Percentiles rank a stretch among this genome's conserved stretches.
Conservation (phyloP, 192 early-diverging fungal species). For the Gryganskiella cystojenkinii region DNA sequence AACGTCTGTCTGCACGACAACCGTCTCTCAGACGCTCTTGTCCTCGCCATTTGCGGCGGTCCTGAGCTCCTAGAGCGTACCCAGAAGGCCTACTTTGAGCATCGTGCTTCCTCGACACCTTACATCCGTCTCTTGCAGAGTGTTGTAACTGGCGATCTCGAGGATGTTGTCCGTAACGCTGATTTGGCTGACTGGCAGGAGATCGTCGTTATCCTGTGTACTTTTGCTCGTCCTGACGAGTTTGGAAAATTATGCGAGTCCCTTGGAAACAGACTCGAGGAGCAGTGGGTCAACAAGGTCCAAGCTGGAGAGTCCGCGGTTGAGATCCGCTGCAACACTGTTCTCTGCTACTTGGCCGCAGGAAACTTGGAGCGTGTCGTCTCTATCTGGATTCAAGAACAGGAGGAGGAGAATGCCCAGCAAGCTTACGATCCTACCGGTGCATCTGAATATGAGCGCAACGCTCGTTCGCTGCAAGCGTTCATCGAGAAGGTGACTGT, state of each 20-base stretch:
- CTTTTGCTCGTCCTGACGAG: conserved; percentile 90
- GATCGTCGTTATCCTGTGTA: conserved; percentile 92
- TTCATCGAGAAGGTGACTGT: conserved; percentile 94
- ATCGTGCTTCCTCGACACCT: conserved; percentile 68
- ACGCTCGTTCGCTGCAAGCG: conserved; percentile 71
- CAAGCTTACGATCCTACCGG: conserved; percentile 18
- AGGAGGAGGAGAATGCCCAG: conserved; percentile 59
- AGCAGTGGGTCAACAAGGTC: conserved; percentile 45
- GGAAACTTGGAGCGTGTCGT: conserved; percentile 88
- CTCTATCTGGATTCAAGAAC: conserved; percentile 80
- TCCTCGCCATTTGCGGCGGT: conserved; percentile 91
- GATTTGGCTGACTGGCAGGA: conserved; percentile 92
- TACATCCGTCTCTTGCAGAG: conserved; percentile 89
- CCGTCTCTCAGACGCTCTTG: conserved; percentile 86
- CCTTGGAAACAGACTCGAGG: conserved; percentile 72
- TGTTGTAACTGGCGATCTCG: conserved; percentile 83
- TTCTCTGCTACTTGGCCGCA: conserved; percentile 85
- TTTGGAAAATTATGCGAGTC: conserved; percentile 75
- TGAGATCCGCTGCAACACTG: conserved; percentile 67
- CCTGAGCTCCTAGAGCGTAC: conserved; percentile 76
- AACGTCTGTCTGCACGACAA: conserved; percentile 84
- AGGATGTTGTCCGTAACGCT: conserved; percentile 81
- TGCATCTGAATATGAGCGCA: conserved; percentile 54
- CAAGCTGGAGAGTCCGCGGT: conserved; percentile 30
- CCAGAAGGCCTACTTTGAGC: conserved; percentile 88